A percentile compares a stretch with the other conserved stretches of the same genome.
phyloP scores from a whole-genome alignment of 2,329 filamentous ascomycete species.

The Sordariomycetes sp. region DNA sequence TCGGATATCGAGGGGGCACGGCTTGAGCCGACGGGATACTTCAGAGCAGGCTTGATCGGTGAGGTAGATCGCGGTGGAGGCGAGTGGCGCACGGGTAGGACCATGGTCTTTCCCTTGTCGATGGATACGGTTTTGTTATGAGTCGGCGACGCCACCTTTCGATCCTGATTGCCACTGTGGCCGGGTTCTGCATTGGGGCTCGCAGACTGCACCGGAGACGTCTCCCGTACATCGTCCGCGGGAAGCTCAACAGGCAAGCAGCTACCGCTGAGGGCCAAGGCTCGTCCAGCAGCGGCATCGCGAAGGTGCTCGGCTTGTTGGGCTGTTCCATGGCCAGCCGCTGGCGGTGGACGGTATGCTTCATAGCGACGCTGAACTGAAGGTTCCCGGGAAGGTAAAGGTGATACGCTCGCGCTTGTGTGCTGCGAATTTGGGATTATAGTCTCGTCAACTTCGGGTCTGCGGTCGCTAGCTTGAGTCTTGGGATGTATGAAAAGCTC shows the following conservation, averaged over 20 bases:
- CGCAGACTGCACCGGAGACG: not conserved
- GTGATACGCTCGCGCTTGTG: not conserved
- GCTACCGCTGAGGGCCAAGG: not conserved
- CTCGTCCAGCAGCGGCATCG: not conserved
- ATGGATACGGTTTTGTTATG: not conserved
- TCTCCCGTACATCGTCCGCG: not conserved
- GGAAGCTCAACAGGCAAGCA: not conserved
- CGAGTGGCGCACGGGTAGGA: conserved; percentile 6
- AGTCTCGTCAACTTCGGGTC: not conserved
- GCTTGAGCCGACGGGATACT: conserved; percentile 41
- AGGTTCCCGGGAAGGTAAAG: not conserved
- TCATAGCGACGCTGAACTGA: not conserved
- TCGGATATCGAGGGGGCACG: conserved; percentile 36
- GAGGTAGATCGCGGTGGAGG: conserved; percentile 60
- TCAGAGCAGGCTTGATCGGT: conserved; percentile 65
- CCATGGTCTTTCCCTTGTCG: not conserved
- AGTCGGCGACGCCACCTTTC: not conserved
- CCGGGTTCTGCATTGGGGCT: not conserved
- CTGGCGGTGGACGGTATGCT: not conserved
- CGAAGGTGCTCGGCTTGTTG: not conserved
- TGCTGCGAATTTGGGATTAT: not conserved
- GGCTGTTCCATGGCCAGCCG: not conserved
- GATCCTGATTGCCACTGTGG: not conserved
- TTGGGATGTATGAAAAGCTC: not conserved
- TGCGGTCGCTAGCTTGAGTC: not conserved